These are phyloP conservation scores for Misopates orontium DNA, from an alignment of 257 asterid species.

Conservation along the genomic window DNA sequence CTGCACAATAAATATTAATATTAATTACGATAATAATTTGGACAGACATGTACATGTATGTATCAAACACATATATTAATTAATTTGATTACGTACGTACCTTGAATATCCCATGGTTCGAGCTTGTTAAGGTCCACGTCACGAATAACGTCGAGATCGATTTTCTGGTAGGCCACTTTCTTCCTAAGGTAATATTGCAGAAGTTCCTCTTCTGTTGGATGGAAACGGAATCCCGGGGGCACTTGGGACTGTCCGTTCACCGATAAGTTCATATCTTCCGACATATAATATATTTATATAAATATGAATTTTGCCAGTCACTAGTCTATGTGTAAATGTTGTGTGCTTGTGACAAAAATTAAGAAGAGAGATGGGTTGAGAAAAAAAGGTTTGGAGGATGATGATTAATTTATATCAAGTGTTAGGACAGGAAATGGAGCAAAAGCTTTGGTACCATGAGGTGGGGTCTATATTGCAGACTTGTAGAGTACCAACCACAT, in stretches of 20 bases:
- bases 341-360: no score
- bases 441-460: slow-evolving; percentile 14
- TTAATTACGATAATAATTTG: no score
- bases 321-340: no score
- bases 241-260: slow-evolving; percentile 29
- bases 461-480: not conserved
- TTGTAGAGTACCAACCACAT: slow-evolving; percentile 6
- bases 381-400: not conserved
- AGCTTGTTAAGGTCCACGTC: slow-evolving; percentile 34
- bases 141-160: slow-evolving; percentile 31
- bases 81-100: not conserved
- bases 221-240: slow-evolving; percentile 29
- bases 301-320: no score
- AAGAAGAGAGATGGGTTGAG: not conserved
- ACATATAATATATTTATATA: not conserved
- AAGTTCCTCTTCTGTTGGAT: slow-evolving; percentile 32
- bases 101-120: slow-evolving; percentile 37
- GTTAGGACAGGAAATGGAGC: slow-evolving; percentile 12
- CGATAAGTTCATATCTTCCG: slow-evolving; percentile 22
- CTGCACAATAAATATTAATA: not conserved
- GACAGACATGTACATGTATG: no score
- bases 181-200: slow-evolving; percentile 30
- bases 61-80: no score
- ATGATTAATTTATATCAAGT: slow-evolving; percentile 20
- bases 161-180: slow-evolving; percentile 30